Evolutionary conservation across 2,329 filamentous ascomycete genomes (phyloP), one percentile per base, ranked within the genome.

Genomic region (Annulohypoxylon truncatum): DNA sequence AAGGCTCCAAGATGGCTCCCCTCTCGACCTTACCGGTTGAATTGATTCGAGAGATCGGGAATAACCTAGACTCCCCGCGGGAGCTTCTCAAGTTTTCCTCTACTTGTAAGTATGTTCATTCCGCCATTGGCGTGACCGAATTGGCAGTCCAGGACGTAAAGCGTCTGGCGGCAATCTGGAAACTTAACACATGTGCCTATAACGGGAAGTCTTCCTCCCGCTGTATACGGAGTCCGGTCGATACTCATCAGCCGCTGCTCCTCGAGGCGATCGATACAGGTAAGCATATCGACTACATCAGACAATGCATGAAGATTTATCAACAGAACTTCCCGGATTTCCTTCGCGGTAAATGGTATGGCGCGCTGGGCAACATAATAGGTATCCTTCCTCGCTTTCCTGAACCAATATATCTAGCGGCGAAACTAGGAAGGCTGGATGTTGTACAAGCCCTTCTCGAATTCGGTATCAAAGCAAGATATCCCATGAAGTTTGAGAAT

Each of bases 261-360:
- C 10, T 53, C 26, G 38, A 26, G 38, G 29, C 33, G 2, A 64
- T 67, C 4, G 42, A 50, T 10, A 38, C 35, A 1, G 56, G 40
- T 0, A 22, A 29, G 24, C 47, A 47, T 52, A 42, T 65, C 9
- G 33, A 51, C 3, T 2, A 5, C 2, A 42, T 65, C 15, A 47
- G 20, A n/a, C 7, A 47, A 15, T 59, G 24, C 33, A 61, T 67
- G 15, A 4, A 22, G 0, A n/a, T 33, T n/a, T 61, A 65, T 15
- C 42, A 20, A 24, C n/a, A 12, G 4, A 0, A 20, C 7, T 64
- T 38, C 5, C 60, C 51, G 4, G 22, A 0, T 2, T 52, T 20
- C 3, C 61, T 67, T n/a, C 2, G 15, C 2, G 56, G 63, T 5
- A 4, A 10, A 2, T 61, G 63, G 63, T n/a, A n/a, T n/a, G n/a